Conservation (phyloP, 2,329 filamentous ascomycete genomes). For the Paecilomyces sp. region DNA sequence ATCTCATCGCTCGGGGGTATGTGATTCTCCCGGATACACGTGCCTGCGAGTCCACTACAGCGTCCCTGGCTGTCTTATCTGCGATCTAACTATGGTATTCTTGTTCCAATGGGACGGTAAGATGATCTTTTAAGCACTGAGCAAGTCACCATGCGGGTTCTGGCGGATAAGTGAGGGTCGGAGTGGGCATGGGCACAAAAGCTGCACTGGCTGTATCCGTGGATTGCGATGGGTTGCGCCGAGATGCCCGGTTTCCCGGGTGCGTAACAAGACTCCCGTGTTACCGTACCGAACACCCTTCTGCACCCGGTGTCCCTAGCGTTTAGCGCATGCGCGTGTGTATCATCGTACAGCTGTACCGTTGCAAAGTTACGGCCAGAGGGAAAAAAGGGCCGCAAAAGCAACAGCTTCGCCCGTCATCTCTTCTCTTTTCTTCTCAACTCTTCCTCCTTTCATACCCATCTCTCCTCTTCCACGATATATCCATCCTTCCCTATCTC, state of each 20-base stretch:
- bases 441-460: constrained; percentile 7
- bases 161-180: neutral
- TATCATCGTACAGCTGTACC: constrained; percentile 16
- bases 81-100: no score
- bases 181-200: neutral
- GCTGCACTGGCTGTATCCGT: neutral
- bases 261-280: constrained; percentile 1
- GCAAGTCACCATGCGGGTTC: neutral
- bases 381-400: constrained; percentile 25
- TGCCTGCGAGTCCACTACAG: neutral
- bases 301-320: constrained; percentile 11
- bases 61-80: neutral
- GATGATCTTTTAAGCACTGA: neutral
- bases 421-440: constrained; percentile 26
- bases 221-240: neutral
- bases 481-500: constrained; percentile 21
- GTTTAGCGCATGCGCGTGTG: neutral
- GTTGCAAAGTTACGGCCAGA: constrained; percentile 23
- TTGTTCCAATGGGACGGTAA: neutral
- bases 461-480: constrained; percentile 21
- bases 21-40: neutral
- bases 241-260: neutral
- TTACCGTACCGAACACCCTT: constrained; percentile 19
- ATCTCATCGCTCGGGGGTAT: neutral
- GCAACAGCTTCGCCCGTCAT: constrained; percentile 24